phyloP scores from a whole-genome alignment of 371 early-diverging fungal genomes.

The Parasitella parasitica region DNA sequence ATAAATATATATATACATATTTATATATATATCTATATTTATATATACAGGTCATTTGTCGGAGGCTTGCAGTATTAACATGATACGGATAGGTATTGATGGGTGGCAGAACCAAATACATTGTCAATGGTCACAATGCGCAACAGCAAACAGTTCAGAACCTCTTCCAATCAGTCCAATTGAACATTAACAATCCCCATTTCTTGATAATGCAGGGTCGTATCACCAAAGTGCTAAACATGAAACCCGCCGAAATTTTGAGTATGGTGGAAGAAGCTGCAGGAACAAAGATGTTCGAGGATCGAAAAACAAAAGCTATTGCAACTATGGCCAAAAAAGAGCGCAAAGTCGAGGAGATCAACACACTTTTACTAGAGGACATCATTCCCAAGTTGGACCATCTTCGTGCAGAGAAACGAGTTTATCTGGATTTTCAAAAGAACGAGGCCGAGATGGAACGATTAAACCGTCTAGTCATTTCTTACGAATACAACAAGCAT shows the following conservation, averaged over 20 bases:
- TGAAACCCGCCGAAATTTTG: conserved; percentile 96
- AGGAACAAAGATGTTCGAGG: conserved; percentile 98
- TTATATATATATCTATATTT: no score
- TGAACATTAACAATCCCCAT: conserved; percentile 98
- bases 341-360: conserved; percentile 91
- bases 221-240: conserved; percentile 98
- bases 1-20: no score
- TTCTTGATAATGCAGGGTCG: conserved; percentile 99
- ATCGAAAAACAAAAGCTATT: conserved; percentile 94
- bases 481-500: conserved; percentile 76
- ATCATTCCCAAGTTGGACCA: conserved; percentile 94
- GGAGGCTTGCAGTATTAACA: no score
- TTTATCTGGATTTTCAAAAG: conserved; percentile 91
- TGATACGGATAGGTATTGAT: conserved; percentile 68
- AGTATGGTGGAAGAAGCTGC: conserved; percentile 99
- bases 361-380: conserved; percentile 78
- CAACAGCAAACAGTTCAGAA: conserved; percentile 90
- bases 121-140: conserved; percentile 93
- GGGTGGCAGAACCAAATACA: conserved; percentile 93
- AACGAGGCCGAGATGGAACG: conserved; percentile 87
- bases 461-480: conserved; percentile 74
- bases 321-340: conserved; percentile 96
- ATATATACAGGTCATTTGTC: no score
- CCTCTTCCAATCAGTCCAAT: conserved; percentile 94
- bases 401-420: conserved; percentile 86